Conservation (phyloP, 345 rosid species). For the Eucalyptus melliodora region DNA sequence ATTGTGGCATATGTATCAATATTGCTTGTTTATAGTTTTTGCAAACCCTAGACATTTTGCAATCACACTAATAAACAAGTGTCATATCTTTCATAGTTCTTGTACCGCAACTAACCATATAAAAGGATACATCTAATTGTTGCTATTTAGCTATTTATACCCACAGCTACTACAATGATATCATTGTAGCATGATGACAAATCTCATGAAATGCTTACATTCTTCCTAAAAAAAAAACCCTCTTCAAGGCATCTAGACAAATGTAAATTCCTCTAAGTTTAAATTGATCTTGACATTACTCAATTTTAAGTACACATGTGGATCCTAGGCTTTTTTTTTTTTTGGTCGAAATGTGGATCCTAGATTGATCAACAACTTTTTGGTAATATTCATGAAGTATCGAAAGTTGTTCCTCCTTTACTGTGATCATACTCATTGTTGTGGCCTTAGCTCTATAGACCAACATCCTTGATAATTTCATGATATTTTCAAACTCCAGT, state of each 20-base stretch:
- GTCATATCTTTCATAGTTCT: too few relatives aligned
- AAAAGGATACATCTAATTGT: too few relatives aligned
- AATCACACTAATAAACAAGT: rapidly evolving
- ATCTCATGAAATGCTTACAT: background rate
- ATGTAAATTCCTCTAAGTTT: background rate
- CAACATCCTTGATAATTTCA: background rate
- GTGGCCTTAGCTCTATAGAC: too few relatives aligned
- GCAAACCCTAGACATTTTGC: too few relatives aligned
- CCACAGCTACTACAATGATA: background rate
- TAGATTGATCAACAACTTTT: background rate
- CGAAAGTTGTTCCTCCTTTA: background rate
- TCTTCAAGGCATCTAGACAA: background rate
- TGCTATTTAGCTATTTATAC: too few relatives aligned
- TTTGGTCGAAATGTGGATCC: too few relatives aligned
- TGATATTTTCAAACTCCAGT: too few relatives aligned
- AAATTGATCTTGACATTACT: background rate
- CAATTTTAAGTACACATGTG: too few relatives aligned
- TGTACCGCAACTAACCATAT: background rate
- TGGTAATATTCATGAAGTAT: too few relatives aligned
- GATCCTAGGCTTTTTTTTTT: too few relatives aligned
- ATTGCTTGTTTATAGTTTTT: background rate
- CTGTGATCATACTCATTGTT: background rate
- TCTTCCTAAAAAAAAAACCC: background rate
- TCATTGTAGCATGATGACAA: background rate
- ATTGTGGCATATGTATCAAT: too few relatives aligned